These are phyloP conservation scores for Selaginella moellendorffii DNA, from an alignment of 75 land plant genomes.

Conservation along the genomic window DNA sequence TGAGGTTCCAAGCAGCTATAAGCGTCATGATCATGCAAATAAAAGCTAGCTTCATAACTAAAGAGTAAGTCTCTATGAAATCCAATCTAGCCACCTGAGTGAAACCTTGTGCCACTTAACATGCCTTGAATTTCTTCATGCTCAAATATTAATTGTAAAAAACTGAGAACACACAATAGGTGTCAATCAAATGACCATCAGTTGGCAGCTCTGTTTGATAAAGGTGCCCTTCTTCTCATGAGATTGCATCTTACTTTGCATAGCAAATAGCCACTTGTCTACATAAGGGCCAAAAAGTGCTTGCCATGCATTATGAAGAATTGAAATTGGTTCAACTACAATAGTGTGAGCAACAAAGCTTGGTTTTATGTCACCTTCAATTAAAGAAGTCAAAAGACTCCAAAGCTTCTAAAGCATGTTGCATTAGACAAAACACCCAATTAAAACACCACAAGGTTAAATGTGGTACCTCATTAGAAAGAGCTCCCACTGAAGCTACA, in stretches of 20 bases:
- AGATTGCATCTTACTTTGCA: slow-evolving; percentile 1
- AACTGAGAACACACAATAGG: not conserved
- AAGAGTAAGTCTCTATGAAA: slow-evolving; percentile 6
- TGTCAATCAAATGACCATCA: not conserved
- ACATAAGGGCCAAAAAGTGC: not conserved
- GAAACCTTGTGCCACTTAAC: not conserved
- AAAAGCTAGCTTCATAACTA: not conserved
- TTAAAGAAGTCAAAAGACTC: too few species aligned
- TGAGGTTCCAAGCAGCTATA: not conserved
- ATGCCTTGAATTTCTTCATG: not conserved
- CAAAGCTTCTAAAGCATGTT: too few species aligned
- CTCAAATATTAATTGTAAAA: not conserved
- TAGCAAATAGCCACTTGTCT: not conserved
- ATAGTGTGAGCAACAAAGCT: not conserved
- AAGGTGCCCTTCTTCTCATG: not conserved
- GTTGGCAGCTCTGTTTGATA: not conserved
- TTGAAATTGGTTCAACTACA: not conserved
- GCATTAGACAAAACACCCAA: too few species aligned
- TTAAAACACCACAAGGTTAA: too few species aligned
- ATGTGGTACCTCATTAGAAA: too few species aligned
- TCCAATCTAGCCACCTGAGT: slow-evolving; percentile 2
- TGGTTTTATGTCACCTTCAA: not conserved
- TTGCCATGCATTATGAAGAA: slow-evolving; percentile 1
- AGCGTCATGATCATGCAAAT: not conserved
- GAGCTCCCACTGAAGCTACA: too few species aligned